These are phyloP conservation scores for Guadua angustifolia DNA, from an alignment of 176 grass and related monocot genomes.

Conservation along the genomic window DNA sequence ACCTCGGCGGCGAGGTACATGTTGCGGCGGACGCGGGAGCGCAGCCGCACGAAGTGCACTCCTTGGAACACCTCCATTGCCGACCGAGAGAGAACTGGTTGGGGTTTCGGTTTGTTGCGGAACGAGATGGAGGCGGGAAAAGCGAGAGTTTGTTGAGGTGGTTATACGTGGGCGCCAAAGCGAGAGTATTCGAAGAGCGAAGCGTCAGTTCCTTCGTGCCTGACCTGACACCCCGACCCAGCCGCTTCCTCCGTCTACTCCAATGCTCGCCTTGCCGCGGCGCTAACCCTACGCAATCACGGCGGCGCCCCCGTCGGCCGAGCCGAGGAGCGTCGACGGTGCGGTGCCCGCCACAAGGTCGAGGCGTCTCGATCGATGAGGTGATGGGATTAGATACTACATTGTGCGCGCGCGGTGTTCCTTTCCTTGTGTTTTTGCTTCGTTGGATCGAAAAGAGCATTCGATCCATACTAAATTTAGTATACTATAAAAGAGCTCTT, in stretches of 20 bases:
- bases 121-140: not conserved
- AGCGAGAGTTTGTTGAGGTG: not conserved
- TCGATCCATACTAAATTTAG: too few species aligned
- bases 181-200: slow-evolving; percentile 12
- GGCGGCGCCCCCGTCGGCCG: not conserved
- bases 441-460: too few species aligned
- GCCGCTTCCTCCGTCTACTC: too few species aligned
- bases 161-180: slow-evolving; percentile 6
- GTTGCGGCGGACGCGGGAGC: slow-evolving; percentile 12
- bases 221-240: too few species aligned
- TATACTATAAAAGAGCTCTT: too few species aligned
- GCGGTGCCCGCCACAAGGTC: not conserved
- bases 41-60: slow-evolving; percentile 47
- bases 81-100: not conserved
- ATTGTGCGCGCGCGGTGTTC: too few species aligned
- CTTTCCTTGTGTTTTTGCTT: too few species aligned
- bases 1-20: slow-evolving; percentile 46
- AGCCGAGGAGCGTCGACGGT: not conserved
- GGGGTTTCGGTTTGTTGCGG: not conserved
- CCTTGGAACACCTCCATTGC: slow-evolving; percentile 50
- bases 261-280: not conserved
- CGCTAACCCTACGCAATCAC: too few species aligned
- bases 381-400: not conserved
- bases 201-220: not conserved
- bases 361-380: not conserved